A percentile compares a stretch with the other conserved stretches of the same genome.
Evolutionary conservation across 805 yeast species (phyloP).

Genomic region (Trichomonascus vanleenenianus): DNA sequence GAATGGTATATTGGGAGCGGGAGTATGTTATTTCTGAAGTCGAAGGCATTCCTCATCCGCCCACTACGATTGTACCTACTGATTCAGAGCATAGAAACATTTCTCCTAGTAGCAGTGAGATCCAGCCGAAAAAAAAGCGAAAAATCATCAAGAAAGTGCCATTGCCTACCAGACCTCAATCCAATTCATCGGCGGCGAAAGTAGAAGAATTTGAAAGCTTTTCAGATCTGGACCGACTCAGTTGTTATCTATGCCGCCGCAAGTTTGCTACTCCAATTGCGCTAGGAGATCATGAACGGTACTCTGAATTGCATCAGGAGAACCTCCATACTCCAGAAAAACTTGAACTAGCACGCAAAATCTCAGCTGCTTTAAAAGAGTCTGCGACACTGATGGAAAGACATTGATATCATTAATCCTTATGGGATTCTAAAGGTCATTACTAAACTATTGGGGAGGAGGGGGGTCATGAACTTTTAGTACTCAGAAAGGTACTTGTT

Average conservation of each 20-base stretch:
- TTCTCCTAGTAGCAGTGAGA: background rate
- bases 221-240: background rate
- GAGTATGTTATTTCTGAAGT: background rate
- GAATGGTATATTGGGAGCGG: background rate
- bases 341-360: conserved; percentile 1
- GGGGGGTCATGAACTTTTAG: background rate
- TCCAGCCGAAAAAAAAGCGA: background rate
- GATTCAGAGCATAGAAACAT: background rate
- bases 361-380: background rate
- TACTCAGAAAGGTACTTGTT: conserved; percentile 22
- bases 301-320: conserved; percentile 3
- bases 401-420: too few species aligned
- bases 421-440: too few species aligned
- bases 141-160: background rate
- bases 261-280: conserved; percentile 1
- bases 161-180: too few species aligned
- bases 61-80: too few species aligned
- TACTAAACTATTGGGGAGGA: too few species aligned
- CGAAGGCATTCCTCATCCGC: background rate
- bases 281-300: conserved; percentile 5
- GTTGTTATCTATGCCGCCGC: conserved; percentile 4
- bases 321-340: background rate
- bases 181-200: background rate
- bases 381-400: too few species aligned
- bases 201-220: background rate